Base-by-base conservation (phyloP, 2,329 filamentous ascomycete species). In the Microsporum ferrugineum region DNA sequence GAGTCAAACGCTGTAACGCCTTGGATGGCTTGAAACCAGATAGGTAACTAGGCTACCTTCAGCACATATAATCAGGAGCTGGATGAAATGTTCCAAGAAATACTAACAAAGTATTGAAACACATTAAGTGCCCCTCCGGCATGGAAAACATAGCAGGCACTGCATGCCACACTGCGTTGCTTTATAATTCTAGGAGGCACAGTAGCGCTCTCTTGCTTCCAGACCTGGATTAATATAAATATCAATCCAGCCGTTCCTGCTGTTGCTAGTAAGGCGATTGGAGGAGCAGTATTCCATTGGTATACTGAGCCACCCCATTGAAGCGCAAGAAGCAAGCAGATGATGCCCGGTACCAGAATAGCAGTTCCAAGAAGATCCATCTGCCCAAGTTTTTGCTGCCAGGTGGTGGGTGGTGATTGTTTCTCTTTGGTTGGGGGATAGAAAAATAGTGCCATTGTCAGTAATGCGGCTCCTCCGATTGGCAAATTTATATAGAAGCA, bases 291-390 rank as follows among this genome's bases (percentile, higher is more conserved):
- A 45, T 57, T 66, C 68, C 68, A 69, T n/a, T 57, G 31, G 49
- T 68, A 65, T 17, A 62, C 61, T 5, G 60, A 38, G 5, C 67
- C 68, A 53, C 68, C 68, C 64, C 67, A 69, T 59, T 70, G 67
- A 10, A 70, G 61, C 7, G 68, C 68, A 8, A 70, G 65, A 17
- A 66, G 62, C 7, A 68, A 64, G 59, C 64, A 67, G 7, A 69
- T 60, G 36, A 69, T 57, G 12, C 65, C 65, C 6, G 61, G 62
- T 5, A 87, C 71, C 64, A 87, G 82, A 69, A 85, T 78, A 31
- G 39, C 17, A n/a, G 58, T 51, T 29, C 59, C 59, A 39, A 60
- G 31, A 23, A 61, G 36, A 43, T 61, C 60, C 31, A 61, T 53
- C 55, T 61, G 55, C 7, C 55, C 31, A 23, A 61, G 8, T 31